Base-by-base conservation (phyloP, 257 asterid genomes). In the Fraxinus americana region DNA sequence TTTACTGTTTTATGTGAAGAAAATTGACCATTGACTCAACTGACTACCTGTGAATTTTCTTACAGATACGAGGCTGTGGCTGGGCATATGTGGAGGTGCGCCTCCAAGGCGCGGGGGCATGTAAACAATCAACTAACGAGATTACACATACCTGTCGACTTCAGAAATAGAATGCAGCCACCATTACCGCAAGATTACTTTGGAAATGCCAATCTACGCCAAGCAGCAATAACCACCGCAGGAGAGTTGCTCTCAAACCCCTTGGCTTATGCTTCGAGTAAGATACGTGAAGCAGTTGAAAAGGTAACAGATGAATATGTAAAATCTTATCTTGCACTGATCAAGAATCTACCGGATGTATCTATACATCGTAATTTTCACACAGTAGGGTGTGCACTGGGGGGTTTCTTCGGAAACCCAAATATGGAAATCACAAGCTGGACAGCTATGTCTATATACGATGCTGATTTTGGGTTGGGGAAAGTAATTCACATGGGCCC, bases 381-480 rank as follows among this genome's bases (percentile, higher is more conserved):
- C 48, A 78, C 76, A 0, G 82, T 48, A 7, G 83, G 83, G 0
- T 68, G 73, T 35, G 21, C 80, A 1, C 10, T n/a, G n/a, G 87
- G 84, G 4, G 30, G 73, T 1, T 84, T 81, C 57, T 74, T 2
- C 9, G 84, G 82, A 7, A 81, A 81, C 57, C 88, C 86, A 0
- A 84, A 84, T 54, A 5, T 84, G 36, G 63, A 38, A 3, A 57
- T 75, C 70, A 78, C 78, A 2, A 78, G 81, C 27, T 84, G 87
- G 87, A 63, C 50, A 4, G 67, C 76, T 23, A 29, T 83, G 13
- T 66, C 81, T 0, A 0, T 81, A 4, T 41, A 48, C 29, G 79
- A 67, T 1, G 76, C 80, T 21, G 77, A 84, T 43, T 78, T 81
- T 35, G 86, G 86, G 5, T 75, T 83, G 83, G 87, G 27, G 27